Evolutionary conservation across 148 eudicot species (phyloP), one percentile per base, ranked within the genome.

Genomic region (Cornus florida): DNA sequence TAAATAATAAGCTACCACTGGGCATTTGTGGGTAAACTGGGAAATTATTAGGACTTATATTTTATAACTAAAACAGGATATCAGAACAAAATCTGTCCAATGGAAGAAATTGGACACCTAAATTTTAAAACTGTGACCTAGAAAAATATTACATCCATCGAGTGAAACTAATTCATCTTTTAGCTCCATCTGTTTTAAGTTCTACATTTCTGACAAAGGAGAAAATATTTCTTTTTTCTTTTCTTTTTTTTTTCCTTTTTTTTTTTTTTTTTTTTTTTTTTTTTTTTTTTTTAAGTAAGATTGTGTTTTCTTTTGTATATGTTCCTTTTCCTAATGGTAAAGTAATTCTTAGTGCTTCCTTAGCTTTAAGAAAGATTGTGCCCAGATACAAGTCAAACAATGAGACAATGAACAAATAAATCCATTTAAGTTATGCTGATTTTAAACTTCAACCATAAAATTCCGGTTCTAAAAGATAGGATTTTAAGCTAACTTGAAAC

Each of bases 121-220:
- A 11, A 53, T 16, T 53, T 53, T 16, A 2, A 16, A 12, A 53
- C 12, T 53, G 16, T 53, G 17, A 75, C 69, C 70, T 64, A 65
- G 35, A 62, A 75, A 23, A 75, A 75, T 64, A 41, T 39, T 64
- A 24, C 35, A 38, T 12, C 35, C 66, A 62, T 39, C 33, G 39
- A 22, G 78, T 65, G 56, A 33, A 75, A 56, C 69, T 43, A 74
- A 13, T 60, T 48, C 50, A 64, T n/a, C 32, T 35, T 39, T 23
- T 39, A 65, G 57, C 53, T 62, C 31, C 20, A 62, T 24, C 66
- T 62, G 66, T 5, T 62, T 19, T 53, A 3, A 19, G 19, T 38
- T 22, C 41, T n/a, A 22, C 0, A 4, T 16, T 22, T 23, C n/a
- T 28, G 12, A n/a, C 19, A 22, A 66, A 31, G 23, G 33, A 75